A percentile compares a stretch with the other conserved stretches of the same genome.
These are phyloP conservation scores for Trichoderma semiorbis DNA, from an alignment of 2,329 filamentous ascomycete genomes.

Conservation along the genomic window DNA sequence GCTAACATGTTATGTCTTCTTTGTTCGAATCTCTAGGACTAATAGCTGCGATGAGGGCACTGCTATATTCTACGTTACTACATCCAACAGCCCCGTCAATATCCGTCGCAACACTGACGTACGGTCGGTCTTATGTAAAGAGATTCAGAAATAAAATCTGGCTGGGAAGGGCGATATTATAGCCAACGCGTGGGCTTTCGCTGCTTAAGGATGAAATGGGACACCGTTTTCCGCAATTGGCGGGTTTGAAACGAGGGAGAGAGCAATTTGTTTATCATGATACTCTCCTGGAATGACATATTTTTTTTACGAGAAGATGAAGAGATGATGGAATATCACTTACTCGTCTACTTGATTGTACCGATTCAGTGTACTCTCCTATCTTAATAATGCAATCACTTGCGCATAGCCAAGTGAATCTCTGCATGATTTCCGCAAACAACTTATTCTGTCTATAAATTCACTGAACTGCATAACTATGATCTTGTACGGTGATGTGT, in stretches of 20 bases:
- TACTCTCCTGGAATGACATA: not conserved
- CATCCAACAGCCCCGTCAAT: not conserved
- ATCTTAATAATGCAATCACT: not conserved
- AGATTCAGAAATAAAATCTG: not conserved
- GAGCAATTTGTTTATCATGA: not conserved
- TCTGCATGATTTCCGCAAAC: not conserved
- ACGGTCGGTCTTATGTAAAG: not conserved
- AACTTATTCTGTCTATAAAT: not conserved
- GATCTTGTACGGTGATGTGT: not conserved
- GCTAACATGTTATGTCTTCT: not conserved
- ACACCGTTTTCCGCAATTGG: not conserved
- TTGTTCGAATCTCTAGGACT: not conserved
- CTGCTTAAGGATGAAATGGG: not conserved
- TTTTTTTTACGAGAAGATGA: not conserved
- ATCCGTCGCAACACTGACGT: not conserved
- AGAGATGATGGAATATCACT: not conserved
- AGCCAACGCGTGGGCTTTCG: not conserved
- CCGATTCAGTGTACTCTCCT: not conserved
- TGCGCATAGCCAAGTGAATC: not conserved
- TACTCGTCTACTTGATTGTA: not conserved
- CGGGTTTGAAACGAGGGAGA: not conserved
- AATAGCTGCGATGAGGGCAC: not conserved
- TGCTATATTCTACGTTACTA: not conserved
- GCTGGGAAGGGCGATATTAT: not conserved
- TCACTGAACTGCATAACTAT: not conserved